Percentiles rank a stretch among this genome's conserved stretches.
These are phyloP conservation scores for Mycena latifolia DNA, from an alignment of 768 basidiomycete genomes.

Conservation along the genomic window DNA sequence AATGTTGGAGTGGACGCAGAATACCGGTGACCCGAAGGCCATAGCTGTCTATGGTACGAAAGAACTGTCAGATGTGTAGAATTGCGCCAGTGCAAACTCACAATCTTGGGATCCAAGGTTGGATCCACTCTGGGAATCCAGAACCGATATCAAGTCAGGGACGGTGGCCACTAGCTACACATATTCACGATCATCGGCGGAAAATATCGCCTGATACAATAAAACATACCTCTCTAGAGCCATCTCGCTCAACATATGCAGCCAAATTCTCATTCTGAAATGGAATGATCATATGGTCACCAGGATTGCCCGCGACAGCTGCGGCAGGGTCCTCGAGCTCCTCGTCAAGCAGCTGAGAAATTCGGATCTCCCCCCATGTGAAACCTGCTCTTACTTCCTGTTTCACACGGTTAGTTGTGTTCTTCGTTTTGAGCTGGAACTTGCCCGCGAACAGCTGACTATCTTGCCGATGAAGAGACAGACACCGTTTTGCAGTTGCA, in stretches of 20 bases:
- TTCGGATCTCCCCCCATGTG: slow-evolving; percentile 50
- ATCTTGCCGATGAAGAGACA: slow-evolving; percentile 73
- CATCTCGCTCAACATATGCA: slow-evolving; percentile 55
- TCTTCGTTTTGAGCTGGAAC: neutral
- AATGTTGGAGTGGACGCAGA: slow-evolving; percentile 46
- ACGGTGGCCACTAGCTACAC: slow-evolving; percentile 64
- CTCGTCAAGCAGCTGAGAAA: slow-evolving; percentile 45
- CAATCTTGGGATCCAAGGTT: slow-evolving; percentile 71
- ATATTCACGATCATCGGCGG: neutral
- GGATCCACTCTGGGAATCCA: slow-evolving; percentile 72
- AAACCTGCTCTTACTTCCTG: slow-evolving; percentile 52
- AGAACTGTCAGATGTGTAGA: neutral
- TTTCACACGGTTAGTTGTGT: neutral
- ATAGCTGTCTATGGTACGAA: slow-evolving; percentile 54
- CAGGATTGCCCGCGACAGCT: slow-evolving; percentile 30
- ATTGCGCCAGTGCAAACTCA: slow-evolving; percentile 7
- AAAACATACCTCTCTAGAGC: slow-evolving; percentile 39
- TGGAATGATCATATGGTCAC: slow-evolving; percentile 59
- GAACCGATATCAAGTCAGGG: slow-evolving; percentile 73
- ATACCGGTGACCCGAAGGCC: slow-evolving; percentile 69
- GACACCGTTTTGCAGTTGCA: slow-evolving; percentile 46
- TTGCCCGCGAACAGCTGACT: slow-evolving; percentile 55
- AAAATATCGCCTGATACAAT: neutral
- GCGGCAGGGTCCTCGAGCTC: slow-evolving; percentile 42
- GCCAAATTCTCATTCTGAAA: slow-evolving; percentile 76